Evolutionary conservation across 1,284 basidiomycete species (phyloP).

Genomic region (Porphyrellus sp.): DNA sequence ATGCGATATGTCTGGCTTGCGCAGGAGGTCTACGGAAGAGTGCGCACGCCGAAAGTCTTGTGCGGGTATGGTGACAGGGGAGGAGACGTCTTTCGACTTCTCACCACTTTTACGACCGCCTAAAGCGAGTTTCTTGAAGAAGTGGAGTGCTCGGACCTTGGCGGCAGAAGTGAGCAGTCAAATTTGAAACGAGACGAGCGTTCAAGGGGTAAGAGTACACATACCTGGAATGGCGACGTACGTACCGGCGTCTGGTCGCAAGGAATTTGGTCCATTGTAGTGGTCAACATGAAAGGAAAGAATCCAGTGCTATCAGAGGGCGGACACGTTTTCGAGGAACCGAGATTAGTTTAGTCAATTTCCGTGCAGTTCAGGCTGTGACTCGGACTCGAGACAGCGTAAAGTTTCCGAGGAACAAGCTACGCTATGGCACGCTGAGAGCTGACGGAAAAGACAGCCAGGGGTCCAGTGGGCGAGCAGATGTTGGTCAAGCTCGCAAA

Average conservation of each 20-base stretch:
- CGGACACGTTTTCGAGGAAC: constrained; percentile 32
- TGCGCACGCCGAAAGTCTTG: constrained; percentile 28
- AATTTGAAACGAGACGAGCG: constrained; percentile 17
- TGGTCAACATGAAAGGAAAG: constrained; percentile 13
- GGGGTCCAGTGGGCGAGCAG: neutral
- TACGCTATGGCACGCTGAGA: neutral
- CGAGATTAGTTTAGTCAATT: constrained; percentile 22
- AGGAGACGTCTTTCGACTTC: constrained; percentile 24
- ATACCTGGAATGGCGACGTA: constrained; percentile 34
- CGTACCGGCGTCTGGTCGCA: constrained; percentile 28
- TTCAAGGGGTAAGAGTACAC: neutral
- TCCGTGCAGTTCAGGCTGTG: constrained; percentile 7
- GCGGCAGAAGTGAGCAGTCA: constrained; percentile 2
- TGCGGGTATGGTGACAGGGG: constrained; percentile 16
- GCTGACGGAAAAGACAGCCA: neutral
- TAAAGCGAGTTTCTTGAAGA: constrained; percentile 41
- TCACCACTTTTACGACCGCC: constrained; percentile 22
- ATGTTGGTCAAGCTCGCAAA: neutral
- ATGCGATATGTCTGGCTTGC: constrained; percentile 47
- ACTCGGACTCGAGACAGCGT: neutral
- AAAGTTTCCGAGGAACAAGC: neutral
- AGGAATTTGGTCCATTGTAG: constrained; percentile 27
- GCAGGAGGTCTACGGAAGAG: constrained; percentile 34
- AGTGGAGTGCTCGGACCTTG: constrained; percentile 39
- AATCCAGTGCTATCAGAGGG: constrained; percentile 19